These are phyloP conservation scores for Colletotrichum paranaense DNA, from an alignment of 2,329 filamentous ascomycete genomes.

Conservation along the genomic window DNA sequence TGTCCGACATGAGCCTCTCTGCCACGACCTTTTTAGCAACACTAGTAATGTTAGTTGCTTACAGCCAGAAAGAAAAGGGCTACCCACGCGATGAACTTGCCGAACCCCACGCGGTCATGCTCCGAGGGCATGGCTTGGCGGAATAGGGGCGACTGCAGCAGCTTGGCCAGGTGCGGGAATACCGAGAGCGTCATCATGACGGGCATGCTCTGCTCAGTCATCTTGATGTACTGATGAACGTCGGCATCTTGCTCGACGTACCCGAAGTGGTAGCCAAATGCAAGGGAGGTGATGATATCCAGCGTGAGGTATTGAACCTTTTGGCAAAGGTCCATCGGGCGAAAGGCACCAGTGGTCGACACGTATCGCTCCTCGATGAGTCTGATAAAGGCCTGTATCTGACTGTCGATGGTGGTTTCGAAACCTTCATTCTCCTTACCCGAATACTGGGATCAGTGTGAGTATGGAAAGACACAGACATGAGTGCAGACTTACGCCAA, in stretches of 20 bases:
- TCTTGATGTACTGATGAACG: constrained; percentile 59
- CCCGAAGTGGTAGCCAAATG: constrained; percentile 63
- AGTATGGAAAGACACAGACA: not conserved
- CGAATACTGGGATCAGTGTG: constrained; percentile 53
- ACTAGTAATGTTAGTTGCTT: constrained; percentile 8
- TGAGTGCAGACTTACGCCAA: constrained; percentile 47
- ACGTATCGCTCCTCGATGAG: constrained; percentile 61
- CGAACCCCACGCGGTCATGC: constrained; percentile 52
- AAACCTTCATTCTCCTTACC: constrained; percentile 64
- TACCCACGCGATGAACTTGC: constrained; percentile 47
- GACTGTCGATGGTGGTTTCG: constrained; percentile 60
- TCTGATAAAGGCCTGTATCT: constrained; percentile 56
- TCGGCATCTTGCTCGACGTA: constrained; percentile 60
- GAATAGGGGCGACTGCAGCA: constrained; percentile 54
- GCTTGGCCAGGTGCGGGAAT: constrained; percentile 52
- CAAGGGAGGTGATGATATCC: constrained; percentile 65
- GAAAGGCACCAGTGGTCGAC: constrained; percentile 45
- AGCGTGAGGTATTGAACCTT: constrained; percentile 66
- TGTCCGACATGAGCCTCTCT: constrained; percentile 37
- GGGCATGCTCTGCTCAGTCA: constrained; percentile 54
- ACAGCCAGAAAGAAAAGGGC: not conserved
- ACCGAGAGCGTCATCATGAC: constrained; percentile 55
- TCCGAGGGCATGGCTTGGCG: constrained; percentile 54
- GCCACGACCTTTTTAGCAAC: constrained; percentile 40
- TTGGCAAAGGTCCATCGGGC: constrained; percentile 59